Evolutionary conservation across 2,329 filamentous ascomycete genomes (phyloP).

Genomic region (Cucurbitaria berberidis): DNA sequence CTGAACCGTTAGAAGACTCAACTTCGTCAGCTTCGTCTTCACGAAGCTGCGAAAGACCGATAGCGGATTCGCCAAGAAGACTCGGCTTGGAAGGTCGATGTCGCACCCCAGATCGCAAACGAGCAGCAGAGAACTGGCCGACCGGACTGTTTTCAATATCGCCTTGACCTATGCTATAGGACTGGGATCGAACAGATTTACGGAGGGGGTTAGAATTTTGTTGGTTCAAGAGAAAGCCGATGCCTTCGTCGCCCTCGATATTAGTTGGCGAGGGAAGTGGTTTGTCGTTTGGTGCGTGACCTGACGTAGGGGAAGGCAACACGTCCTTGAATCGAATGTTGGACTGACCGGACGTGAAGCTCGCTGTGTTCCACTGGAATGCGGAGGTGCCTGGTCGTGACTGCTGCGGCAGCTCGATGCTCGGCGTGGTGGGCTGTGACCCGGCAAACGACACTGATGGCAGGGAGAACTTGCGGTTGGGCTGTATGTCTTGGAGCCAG

Average conservation of each 20-base stretch:
- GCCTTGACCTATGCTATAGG: conserved; percentile 91
- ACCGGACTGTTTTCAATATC: conserved; percentile 60
- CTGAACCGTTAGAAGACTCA: conserved; percentile 64
- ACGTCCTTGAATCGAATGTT: conserved; percentile 42
- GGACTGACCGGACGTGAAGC: conserved; percentile 33
- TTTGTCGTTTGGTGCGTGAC: conserved; percentile 28
- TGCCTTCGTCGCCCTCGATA: conserved; percentile 58
- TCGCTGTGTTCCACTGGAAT: conserved; percentile 53
- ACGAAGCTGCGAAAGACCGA: conserved; percentile 40
- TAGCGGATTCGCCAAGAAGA: conserved; percentile 67
- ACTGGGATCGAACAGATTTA: conserved; percentile 93
- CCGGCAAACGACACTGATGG: conserved; percentile 71
- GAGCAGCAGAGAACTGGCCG: conserved; percentile 60
- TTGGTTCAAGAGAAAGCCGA: conserved; percentile 42
- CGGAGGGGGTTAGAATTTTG: conserved; percentile 83
- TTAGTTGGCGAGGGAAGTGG: conserved; percentile 36
- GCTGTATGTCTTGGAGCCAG: conserved; percentile 85
- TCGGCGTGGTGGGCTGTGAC: conserved; percentile 82
- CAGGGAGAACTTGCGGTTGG: conserved; percentile 74
- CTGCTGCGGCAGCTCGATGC: conserved; percentile 64
- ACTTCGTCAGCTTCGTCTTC: conserved; percentile 65
- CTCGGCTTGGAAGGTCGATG: conserved; percentile 81
- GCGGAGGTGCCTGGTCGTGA: conserved; percentile 50
- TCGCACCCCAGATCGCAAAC: conserved; percentile 58
- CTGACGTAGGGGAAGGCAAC: conserved; percentile 43